Percentiles rank a stretch among this genome's conserved stretches.
Evolutionary conservation across 208 protist species (phyloP).

Genomic region (Wallacemonas sp.): DNA sequence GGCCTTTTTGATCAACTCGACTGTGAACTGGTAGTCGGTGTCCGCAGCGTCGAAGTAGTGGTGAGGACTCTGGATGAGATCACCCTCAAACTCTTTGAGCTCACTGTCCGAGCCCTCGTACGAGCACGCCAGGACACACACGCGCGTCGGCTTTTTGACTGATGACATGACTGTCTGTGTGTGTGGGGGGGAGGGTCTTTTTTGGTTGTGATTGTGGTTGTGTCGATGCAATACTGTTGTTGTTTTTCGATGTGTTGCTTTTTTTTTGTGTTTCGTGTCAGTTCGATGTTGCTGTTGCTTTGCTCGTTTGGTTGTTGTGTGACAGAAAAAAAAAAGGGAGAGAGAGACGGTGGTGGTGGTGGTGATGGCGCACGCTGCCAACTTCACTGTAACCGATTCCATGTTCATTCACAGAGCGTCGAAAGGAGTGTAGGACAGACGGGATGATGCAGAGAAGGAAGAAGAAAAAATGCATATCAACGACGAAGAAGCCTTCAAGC

Average conservation of each 20-base stretch:
- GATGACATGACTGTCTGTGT: conserved; percentile 9
- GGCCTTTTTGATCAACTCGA: conserved; percentile 79
- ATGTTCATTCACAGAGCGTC: too few species aligned
- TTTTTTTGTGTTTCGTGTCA: conserved; percentile 16
- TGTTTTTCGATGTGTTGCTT: background rate
- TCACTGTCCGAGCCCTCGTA: conserved; percentile 87
- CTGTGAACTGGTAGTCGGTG: conserved; percentile 54
- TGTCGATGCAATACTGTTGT: too few species aligned
- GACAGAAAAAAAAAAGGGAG: background rate
- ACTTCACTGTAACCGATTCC: background rate
- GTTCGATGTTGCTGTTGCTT: conserved; percentile 8
- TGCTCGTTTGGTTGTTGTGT: conserved; percentile 13
- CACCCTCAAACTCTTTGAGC: conserved; percentile 75
- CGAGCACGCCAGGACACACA: conserved; percentile 81
- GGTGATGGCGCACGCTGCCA: background rate
- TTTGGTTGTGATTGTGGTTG: too few species aligned
- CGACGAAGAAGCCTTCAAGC: too few species aligned
- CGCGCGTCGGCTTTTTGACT: conserved; percentile 39
- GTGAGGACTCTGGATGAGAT: conserved; percentile 76
- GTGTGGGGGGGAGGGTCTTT: too few species aligned
- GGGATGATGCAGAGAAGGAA: background rate
- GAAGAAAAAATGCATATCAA: background rate
- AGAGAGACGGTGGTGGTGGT: too few species aligned
- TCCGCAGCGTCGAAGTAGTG: conserved; percentile 71
- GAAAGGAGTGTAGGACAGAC: too few species aligned